Base-by-base conservation (phyloP, 345 rosid species). In the Cardamine occulta region DNA sequence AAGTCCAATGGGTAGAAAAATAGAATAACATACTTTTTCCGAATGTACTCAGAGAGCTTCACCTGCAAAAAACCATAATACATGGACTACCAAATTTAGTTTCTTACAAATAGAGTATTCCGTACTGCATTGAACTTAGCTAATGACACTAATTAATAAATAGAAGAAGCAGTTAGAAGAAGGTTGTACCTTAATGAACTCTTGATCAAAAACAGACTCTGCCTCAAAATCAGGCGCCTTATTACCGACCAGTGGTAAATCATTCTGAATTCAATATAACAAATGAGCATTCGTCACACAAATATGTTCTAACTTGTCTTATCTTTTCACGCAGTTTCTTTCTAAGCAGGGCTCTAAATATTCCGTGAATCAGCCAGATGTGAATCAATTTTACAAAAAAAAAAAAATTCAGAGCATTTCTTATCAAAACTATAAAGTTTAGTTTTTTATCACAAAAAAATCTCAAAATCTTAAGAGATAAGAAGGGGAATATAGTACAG, bases 1-100 rank as follows among this genome's bases (percentile, higher is more conserved):
- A 95, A 95, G 85, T 95, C 98, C 92, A 95, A 76, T 8, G 97
- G 99, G 81, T 95, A 95, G 88, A 95, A 95, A 77, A 95, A 95
- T 63, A 95, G 96, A 86, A 95, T 85, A 70, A 95, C 97, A 77
- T 91, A 93, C 66, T 93, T 93, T 88, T 89, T 93, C 63, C 98
- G 96, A 81, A 86, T 86, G 74, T 88, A 91, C 13, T 91, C 90
- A 0, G 97, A 91, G 18, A 93, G 89, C 77, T 89, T 91, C 71
- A 93, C 97, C 96, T 91, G 87, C 60, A 84, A 80, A 29, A 31
- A 31, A 21, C 23, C 23, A 21, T 21, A 21, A 21, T 21, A 21
- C 23, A 21, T 1, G 1, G 1, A 49, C 64, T 15, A 72, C 45
- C 13, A 53, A 70, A 13, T 66, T 58, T 2, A 39, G 28, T 9